Percentiles rank a stretch among this genome's conserved stretches.
Evolutionary conservation across 2,329 filamentous ascomycete genomes (phyloP).

Genomic region (Aspergillus fructus): DNA sequence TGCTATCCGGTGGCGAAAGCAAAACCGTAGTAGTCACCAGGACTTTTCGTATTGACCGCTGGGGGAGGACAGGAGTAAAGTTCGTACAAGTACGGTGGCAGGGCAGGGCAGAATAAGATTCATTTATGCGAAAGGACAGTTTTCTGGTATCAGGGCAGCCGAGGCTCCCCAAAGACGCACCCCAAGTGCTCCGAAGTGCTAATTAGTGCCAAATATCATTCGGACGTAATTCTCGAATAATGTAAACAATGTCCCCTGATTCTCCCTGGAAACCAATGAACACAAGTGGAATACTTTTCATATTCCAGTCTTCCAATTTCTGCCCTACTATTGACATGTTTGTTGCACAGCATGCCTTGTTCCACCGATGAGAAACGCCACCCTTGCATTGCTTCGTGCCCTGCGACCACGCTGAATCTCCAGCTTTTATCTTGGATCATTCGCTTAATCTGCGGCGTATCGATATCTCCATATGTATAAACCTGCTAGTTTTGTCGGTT

Average conservation of each 20-base stretch:
- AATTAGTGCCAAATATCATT: background rate
- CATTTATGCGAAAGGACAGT: too few relatives aligned
- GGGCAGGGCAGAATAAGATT: background rate
- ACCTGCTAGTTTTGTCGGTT: slow-evolving; percentile 6
- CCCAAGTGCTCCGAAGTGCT: background rate
- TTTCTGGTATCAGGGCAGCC: too few relatives aligned
- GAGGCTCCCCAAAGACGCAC: background rate
- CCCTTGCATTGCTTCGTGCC: too few relatives aligned
- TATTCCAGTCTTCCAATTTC: background rate
- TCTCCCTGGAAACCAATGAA: background rate
- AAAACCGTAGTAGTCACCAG: background rate
- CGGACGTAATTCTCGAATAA: background rate
- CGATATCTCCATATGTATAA: slow-evolving; percentile 4
- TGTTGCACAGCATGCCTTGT: background rate
- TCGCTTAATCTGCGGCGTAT: slow-evolving; percentile 1
- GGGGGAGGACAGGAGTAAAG: background rate
- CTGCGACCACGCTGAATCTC: background rate
- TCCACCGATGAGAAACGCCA: background rate
- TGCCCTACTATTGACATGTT: background rate
- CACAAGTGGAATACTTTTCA: background rate
- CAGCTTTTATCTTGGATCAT: slow-evolving; percentile 7
- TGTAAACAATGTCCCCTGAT: background rate
- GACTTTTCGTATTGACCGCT: background rate
- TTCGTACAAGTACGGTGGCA: background rate
- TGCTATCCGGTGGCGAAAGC: background rate